These are phyloP conservation scores for Phytophthora pseudosyringae DNA, from an alignment of 352 stramenopile genomes.

Conservation along the genomic window DNA sequence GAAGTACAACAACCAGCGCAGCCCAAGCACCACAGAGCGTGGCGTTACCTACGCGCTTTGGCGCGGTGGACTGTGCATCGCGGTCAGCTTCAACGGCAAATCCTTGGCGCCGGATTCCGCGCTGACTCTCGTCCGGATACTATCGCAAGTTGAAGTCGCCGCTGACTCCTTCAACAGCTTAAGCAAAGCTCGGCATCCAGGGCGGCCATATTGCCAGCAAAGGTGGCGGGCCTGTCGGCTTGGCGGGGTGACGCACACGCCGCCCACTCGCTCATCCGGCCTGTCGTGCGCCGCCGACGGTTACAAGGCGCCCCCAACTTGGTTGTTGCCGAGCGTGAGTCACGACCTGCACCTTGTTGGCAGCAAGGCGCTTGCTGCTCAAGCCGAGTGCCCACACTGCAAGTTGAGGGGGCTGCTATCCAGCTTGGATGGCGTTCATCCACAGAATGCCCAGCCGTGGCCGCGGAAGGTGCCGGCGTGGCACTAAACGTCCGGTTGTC, in stretches of 20 bases:
- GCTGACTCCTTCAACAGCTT: slow-evolving; percentile 1
- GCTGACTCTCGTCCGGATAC: slow-evolving; percentile 37
- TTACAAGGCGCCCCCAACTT: slow-evolving; percentile 6
- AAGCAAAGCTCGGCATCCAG: not conserved
- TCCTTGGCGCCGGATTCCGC: slow-evolving; percentile 8
- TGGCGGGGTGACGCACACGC: slow-evolving; percentile 12
- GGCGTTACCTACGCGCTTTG: slow-evolving; percentile 21
- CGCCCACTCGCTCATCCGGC: slow-evolving; percentile 8
- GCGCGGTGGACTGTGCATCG: slow-evolving; percentile 7
- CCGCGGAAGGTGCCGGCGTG: slow-evolving; percentile 21
- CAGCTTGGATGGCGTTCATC: slow-evolving; percentile 26
- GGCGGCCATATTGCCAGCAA: slow-evolving; percentile 1
- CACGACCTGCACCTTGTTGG: not conserved
- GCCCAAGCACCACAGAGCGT: slow-evolving; percentile 16
- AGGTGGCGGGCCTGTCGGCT: slow-evolving; percentile 10
- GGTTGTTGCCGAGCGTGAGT: not conserved
- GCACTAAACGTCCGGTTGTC: slow-evolving; percentile 20
- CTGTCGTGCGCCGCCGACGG: slow-evolving; percentile 7
- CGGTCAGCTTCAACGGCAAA: slow-evolving; percentile 29
- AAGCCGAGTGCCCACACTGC: slow-evolving; percentile 1
- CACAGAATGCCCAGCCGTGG: slow-evolving; percentile 1
- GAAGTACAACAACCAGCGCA: slow-evolving; percentile 2
- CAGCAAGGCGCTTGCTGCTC: not conserved
- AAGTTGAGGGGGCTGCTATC: not conserved
- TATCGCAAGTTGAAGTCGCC: slow-evolving; percentile 29